Base-by-base conservation (phyloP, 192 early-diverging fungal species). In the Podila verticillata region DNA sequence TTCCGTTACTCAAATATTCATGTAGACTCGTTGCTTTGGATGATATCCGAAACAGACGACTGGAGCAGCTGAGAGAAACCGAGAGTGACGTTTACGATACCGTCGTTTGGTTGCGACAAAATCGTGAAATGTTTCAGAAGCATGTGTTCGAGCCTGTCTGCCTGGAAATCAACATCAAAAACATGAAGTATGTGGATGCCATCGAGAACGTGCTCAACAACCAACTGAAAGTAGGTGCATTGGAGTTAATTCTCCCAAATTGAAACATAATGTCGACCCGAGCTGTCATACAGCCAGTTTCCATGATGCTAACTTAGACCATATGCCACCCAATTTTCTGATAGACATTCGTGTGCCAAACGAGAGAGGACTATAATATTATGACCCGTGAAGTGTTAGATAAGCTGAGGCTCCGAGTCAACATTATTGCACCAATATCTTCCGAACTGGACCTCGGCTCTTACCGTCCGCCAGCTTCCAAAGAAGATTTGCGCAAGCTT, bases 331-430 rank as follows among this genome's bases (percentile, higher is more conserved):
- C 39, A 44, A 44, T 44, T 15, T 44, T 24, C 20, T 30, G 6
- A 61, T 83, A 96, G 88, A 93, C 86, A 7, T 96, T 96, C 82
- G 90, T 97, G 0, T 90, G 90, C 34, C 92, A 96, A 74, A 84
- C 89, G 28, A 75, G 91, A 61, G 87, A 86, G 32, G 97, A 98
- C 77, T 98, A 98, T 81, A 63, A 87, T 5, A 63, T 65, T 10
- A 84, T 98, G 32, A 91, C 91, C 7, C 68, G 82, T 13, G 86
- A 92, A 64, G 63, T 92, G 19, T 85, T 91, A 61, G 94, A 96
- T 71, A 73, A 74, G 5, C 72, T 70, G 67, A 84, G 77, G 29
- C 81, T 93, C 51, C 87, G 93, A 36, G 81, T 93, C 4, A 91
- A 89, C 49, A 87, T 91, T 32, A 86, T 89, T 26, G 85, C 87